phyloP scores from a whole-genome alignment of 2,329 filamentous ascomycete species.

The Aspergillus amoenus region DNA sequence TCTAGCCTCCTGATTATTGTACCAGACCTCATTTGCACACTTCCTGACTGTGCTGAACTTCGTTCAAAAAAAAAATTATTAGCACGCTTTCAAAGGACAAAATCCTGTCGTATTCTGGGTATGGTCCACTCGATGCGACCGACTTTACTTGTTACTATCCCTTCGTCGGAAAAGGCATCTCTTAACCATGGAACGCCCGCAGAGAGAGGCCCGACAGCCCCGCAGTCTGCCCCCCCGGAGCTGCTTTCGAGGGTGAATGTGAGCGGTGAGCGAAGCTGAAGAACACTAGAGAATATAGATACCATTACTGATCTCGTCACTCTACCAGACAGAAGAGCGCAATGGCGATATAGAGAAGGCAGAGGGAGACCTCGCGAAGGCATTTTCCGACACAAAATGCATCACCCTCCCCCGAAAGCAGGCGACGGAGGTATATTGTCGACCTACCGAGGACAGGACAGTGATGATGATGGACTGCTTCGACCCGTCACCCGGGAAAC shows the following conservation, averaged over 20 bases:
- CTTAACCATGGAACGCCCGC: conserved; percentile 25
- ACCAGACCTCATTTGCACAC: no score
- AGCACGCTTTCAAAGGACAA: neutral
- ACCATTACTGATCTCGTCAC: conserved; percentile 20
- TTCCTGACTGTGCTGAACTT: neutral
- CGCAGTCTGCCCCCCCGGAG: conserved; percentile 12
- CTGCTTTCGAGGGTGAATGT: conserved; percentile 18
- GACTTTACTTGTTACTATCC: neutral
- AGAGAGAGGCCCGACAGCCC: conserved; percentile 16
- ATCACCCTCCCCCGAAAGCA: conserved; percentile 29
- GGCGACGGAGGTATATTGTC: conserved; percentile 32
- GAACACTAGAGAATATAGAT: neutral
- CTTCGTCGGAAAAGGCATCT: conserved; percentile 2
- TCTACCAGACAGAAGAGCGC: conserved; percentile 5
- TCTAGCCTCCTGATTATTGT: neutral
- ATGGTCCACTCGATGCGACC: conserved; percentile 14
- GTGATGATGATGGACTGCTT: conserved; percentile 32
- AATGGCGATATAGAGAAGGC: conserved; percentile 24
- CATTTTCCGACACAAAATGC: conserved; percentile 35
- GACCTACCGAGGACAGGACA: conserved; percentile 33
- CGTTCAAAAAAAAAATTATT: neutral
- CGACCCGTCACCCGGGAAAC: conserved; percentile 32
- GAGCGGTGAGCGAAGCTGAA: conserved; percentile 6
- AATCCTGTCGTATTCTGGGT: neutral
- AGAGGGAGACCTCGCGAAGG: conserved; percentile 30